Conservation (phyloP, 192 early-diverging fungal species). For the Mortierella claussenii region DNA sequence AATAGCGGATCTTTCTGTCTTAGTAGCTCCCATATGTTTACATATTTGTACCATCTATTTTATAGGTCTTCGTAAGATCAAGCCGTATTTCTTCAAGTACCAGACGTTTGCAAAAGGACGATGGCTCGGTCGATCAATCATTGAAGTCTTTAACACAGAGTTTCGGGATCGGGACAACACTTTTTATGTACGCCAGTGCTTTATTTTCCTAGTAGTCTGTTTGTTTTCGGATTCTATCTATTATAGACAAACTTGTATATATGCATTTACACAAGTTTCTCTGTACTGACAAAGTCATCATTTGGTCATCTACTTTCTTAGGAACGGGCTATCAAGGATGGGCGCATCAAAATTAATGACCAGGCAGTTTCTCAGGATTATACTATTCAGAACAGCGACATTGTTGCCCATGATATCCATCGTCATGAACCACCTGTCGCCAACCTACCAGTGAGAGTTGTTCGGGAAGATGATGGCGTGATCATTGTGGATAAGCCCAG, state of each 20-base stretch:
- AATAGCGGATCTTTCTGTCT: too few species aligned
- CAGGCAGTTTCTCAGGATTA: conserved; percentile 65
- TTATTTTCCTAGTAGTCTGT: too few species aligned
- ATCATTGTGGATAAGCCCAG: conserved; percentile 92
- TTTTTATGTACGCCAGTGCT: conserved; percentile 92
- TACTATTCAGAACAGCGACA: conserved; percentile 79
- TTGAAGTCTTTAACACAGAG: conserved; percentile 87
- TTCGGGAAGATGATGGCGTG: conserved; percentile 71
- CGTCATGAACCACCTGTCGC: conserved; percentile 96
- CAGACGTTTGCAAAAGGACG: conserved; percentile 88
- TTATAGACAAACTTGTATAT: too few species aligned
- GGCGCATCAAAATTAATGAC: conserved; percentile 86
- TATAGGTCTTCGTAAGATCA: conserved; percentile 79
- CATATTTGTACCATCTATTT: neutral
- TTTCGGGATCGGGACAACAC: conserved; percentile 83
- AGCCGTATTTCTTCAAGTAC: conserved; percentile 87
- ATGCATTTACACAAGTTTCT: too few species aligned
- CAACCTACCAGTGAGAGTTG: conserved; percentile 68
- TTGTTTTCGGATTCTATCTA: too few species aligned
- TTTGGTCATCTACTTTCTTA: too few species aligned
- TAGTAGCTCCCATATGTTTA: too few species aligned
- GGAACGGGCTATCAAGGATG: conserved; percentile 79
- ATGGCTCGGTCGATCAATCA: conserved; percentile 81
- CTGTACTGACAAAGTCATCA: too few species aligned
- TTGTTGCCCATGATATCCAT: conserved; percentile 87